These are phyloP conservation scores for Echites panduratus DNA, from an alignment of 257 asterid genomes.

Conservation along the genomic window DNA sequence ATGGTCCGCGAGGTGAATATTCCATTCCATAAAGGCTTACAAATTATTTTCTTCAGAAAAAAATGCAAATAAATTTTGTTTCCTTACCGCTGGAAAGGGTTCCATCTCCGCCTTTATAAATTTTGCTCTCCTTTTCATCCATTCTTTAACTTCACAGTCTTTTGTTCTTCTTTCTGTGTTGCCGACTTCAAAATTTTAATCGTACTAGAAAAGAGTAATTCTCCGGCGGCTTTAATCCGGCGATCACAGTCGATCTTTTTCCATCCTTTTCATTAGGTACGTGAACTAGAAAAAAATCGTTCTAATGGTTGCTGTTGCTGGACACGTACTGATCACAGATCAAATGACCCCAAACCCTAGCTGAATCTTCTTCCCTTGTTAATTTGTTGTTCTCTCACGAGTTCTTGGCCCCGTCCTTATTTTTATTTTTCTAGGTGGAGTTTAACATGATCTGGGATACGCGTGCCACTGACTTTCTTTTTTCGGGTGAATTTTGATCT, in stretches of 20 bases:
- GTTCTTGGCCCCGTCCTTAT: neutral
- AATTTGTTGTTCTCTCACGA: constrained; percentile 9
- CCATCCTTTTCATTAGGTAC: constrained; percentile 21
- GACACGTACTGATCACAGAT: constrained; percentile 37
- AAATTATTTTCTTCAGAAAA: neutral
- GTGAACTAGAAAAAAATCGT: constrained; percentile 4
- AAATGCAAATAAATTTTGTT: neutral
- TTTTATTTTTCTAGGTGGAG: neutral
- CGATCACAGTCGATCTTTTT: constrained; percentile 27
- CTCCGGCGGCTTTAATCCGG: constrained; percentile 19
- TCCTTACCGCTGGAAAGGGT: constrained; percentile 18
- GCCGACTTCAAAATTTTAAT: constrained; percentile 18
- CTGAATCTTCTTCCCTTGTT: neutral
- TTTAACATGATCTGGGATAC: constrained; percentile 1
- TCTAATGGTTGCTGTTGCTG: neutral
- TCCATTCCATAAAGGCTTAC: neutral
- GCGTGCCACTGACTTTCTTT: neutral
- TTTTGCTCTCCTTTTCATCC: constrained; percentile 1
- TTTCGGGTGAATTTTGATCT: neutral
- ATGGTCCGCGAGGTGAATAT: neutral
- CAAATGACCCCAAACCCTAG: constrained; percentile 32
- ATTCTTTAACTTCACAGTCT: neutral
- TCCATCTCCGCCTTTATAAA: constrained; percentile 14
- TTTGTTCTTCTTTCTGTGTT: constrained; percentile 15
- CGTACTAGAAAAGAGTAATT: neutral